These are phyloP conservation scores for Schizonepeta tenuifolia DNA, from an alignment of 257 asterid genomes.

Conservation along the genomic window DNA sequence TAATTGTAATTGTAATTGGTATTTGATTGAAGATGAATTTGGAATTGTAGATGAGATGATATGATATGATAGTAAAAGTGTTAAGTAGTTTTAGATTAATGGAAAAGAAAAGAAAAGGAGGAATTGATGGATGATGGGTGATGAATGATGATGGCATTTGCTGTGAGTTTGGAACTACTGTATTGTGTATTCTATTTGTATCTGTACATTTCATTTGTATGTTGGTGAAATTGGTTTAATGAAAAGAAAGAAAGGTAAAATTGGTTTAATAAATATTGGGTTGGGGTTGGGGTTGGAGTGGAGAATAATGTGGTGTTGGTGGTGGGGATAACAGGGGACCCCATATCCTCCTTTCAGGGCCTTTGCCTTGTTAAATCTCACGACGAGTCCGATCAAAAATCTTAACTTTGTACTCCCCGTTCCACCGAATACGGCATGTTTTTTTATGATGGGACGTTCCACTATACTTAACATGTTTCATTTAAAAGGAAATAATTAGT, in stretches of 20 bases:
- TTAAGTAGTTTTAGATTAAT: constrained; percentile 2
- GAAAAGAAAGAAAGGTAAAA: neutral
- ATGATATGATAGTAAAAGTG: neutral
- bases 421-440: too few relatives aligned
- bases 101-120: constrained; percentile 1
- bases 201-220: too few relatives aligned
- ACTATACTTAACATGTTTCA: too few relatives aligned
- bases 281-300: neutral
- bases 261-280: constrained; percentile 7
- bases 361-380: neutral
- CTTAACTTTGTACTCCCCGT: too few relatives aligned
- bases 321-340: constrained; percentile 17
- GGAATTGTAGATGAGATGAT: constrained; percentile 22
- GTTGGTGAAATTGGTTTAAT: too few relatives aligned
- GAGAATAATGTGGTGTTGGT: constrained; percentile 17
- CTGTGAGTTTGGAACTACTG: constrained; percentile 38
- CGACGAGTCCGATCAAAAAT: too few relatives aligned
- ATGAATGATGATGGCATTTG: neutral
- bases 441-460: too few relatives aligned
- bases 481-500: too few relatives aligned
- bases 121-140: neutral
- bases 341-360: neutral
- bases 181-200: too few relatives aligned
- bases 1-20: neutral
- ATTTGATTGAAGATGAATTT: constrained; percentile 39